phyloP scores from a whole-genome alignment of 768 basidiomycete species.

The Tricholoma terreum region DNA sequence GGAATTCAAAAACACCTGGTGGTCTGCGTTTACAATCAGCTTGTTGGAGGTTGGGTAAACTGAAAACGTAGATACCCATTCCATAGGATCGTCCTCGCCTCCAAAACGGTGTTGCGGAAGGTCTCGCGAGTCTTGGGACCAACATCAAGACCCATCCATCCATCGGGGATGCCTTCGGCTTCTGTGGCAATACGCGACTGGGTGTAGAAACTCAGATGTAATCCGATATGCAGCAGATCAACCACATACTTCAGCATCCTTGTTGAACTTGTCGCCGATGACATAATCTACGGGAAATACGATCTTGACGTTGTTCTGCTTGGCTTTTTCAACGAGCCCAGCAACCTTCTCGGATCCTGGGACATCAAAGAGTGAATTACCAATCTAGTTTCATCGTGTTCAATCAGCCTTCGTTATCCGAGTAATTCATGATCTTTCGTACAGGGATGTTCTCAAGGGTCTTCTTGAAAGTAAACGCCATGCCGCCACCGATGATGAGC shows the following conservation, averaged over 20 bases:
- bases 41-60: not conserved
- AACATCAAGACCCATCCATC: conserved; percentile 94
- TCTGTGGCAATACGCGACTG: conserved; percentile 79
- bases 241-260: conserved; percentile 73
- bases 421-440: conserved; percentile 18
- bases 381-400: conserved; percentile 56
- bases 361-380: conserved; percentile 89
- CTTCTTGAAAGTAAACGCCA: conserved; percentile 99
- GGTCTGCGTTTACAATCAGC: conserved; percentile 51
- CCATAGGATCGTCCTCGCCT: conserved; percentile 96
- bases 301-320: conserved; percentile 86
- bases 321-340: conserved; percentile 85
- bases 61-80: conserved; percentile 59
- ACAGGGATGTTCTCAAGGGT: conserved; percentile 77
- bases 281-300: conserved; percentile 96
- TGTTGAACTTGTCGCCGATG: conserved; percentile 93
- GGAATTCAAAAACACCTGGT: conserved; percentile 97
- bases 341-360: conserved; percentile 85
- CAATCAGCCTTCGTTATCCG: not conserved
- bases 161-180: conserved; percentile 82
- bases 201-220: not conserved
- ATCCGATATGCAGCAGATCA: not conserved
- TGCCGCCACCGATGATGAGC: conserved; percentile 95
- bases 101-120: conserved; percentile 76
- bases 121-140: conserved; percentile 81